Conservation (phyloP, 1,284 basidiomycete genomes). For the Marasmius sp. region DNA sequence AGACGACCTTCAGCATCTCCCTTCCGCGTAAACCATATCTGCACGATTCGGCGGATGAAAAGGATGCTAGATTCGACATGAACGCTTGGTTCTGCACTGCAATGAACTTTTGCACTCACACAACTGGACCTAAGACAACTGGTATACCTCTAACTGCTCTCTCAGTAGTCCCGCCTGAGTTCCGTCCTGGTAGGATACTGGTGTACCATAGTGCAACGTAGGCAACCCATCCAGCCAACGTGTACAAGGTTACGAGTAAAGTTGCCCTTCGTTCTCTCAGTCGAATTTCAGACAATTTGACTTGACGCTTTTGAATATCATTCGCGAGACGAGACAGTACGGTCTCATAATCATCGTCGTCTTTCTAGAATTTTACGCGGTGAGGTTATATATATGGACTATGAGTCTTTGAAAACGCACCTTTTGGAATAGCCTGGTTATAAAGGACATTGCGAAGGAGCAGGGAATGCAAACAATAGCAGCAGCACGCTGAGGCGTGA, state of each 20-base stretch:
- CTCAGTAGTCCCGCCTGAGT: constrained; percentile 40
- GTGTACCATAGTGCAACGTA: constrained; percentile 87
- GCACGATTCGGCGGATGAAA: constrained; percentile 80
- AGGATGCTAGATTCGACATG: constrained; percentile 59
- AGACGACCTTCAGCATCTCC: constrained; percentile 82
- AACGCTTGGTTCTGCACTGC: constrained; percentile 10
- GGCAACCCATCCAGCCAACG: constrained; percentile 75
- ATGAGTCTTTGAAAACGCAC: background rate
- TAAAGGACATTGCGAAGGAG: background rate
- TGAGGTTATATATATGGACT: background rate
- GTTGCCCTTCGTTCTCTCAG: constrained; percentile 83
- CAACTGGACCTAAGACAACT: constrained; percentile 73
- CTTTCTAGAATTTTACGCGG: constrained; percentile 24
- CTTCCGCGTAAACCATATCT: constrained; percentile 85
- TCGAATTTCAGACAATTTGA: constrained; percentile 84
- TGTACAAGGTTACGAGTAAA: constrained; percentile 81
- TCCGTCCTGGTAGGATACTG: constrained; percentile 48
- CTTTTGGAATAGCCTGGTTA: background rate
- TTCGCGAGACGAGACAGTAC: constrained; percentile 61
- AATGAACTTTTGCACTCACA: constrained; percentile 52
- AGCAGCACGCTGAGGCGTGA: background rate
- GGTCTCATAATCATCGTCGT: constrained; percentile 69
- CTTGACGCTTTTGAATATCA: constrained; percentile 76
- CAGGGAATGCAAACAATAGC: background rate
- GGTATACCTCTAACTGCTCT: constrained; percentile 50